Base-by-base conservation (phyloP, 768 basidiomycete species). In the Suillus cothurnatus region DNA sequence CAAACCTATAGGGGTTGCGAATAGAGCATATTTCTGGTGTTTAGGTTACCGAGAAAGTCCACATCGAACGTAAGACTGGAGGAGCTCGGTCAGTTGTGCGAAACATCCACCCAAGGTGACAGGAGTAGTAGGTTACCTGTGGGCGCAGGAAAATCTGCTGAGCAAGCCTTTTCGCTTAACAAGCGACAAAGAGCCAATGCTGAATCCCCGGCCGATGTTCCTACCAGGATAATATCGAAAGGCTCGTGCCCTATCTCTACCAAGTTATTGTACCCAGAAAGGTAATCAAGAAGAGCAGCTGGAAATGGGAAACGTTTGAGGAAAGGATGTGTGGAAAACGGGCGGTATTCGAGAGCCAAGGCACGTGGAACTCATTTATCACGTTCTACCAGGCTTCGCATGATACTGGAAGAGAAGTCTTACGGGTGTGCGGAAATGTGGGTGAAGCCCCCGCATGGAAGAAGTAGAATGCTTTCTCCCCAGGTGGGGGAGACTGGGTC, bases 121-220 rank as follows among this genome's bases (percentile, higher is more conserved):
- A 86, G 77, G 5, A 87, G 76, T 47, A 90, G 69, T 2, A 90
- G 76, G 4, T 78, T 79, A 12, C 81, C 80, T 1, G 86, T 84
- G 43, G 79, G 81, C 14, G 74, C 71, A 1, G 34, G 55, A 23
- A 56, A 15, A n/a, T 56, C 34, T 4, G 21, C 8, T 17, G 4
- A 84, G 84, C n/a, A 86, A 66, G 6, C 74, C 72, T 36, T 77
- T 76, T 73, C 87, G 75, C 65, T 87, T 84, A 21, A 85, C 77
- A 31, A 92, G 82, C n/a, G n/a, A 68, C 89, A 88, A 5, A 91
- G 80, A 0, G 88, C 86, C 39, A 86, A 80, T 1, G 86, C 86
- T 31, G 93, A 84, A 74, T 93, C 90, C 6, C 82, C 92, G 0
- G 92, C 91, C 1, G 90, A n/a, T 72, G 94, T 92, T 3, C 92